Evolutionary conservation across 2,329 filamentous ascomycete genomes (phyloP), one percentile per base, ranked within the genome.

Genomic region (Alternaria infectoria): DNA sequence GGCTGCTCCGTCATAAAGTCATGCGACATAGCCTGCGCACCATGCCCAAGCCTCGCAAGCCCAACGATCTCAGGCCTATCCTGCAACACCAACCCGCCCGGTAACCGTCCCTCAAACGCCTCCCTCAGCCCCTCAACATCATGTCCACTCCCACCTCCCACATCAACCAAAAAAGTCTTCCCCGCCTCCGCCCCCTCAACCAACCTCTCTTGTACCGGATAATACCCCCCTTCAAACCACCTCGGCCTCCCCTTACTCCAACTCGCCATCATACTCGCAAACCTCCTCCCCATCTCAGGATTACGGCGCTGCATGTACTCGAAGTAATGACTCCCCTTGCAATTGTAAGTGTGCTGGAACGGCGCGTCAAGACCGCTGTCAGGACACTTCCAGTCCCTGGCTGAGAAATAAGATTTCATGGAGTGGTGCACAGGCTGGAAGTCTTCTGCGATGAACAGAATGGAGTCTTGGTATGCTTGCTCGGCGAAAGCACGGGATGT

Each of bases 1-100:
- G 73, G 70, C 49, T 75, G 72, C 36, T 71, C 64, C 4, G 67
- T 71, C 47, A 74, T 26, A 49, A 75, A 82, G 55, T 83, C 79
- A 40, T 82, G 78, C 1, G 68, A 55, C 72, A 78, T 77, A 2
- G 23, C 57, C 47, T 78, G 71, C 6, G 78, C 70, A 0, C 70
- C 57, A 9, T 67, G 54, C 17, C 79, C 51, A 0, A 70, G 32
- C 7, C 67, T 56, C 11, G 78, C 73, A 7, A 71, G 43, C 32
- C 62, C 47, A 6, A 76, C 58, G 2, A 75, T 68, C 58, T 73
- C 69, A 1, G 69, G 69, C 0, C 69, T 52, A 11, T 74, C 74
- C 46, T 76, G 72, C 6, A 75, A 49, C 4, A 76, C 58, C 12
- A 75, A 55, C 6, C 55, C 57, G 15, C 72, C 74, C 3, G 68